phyloP scores from a whole-genome alignment of 2,329 filamentous ascomycete species.

The Xylariomycetidae sp. region DNA sequence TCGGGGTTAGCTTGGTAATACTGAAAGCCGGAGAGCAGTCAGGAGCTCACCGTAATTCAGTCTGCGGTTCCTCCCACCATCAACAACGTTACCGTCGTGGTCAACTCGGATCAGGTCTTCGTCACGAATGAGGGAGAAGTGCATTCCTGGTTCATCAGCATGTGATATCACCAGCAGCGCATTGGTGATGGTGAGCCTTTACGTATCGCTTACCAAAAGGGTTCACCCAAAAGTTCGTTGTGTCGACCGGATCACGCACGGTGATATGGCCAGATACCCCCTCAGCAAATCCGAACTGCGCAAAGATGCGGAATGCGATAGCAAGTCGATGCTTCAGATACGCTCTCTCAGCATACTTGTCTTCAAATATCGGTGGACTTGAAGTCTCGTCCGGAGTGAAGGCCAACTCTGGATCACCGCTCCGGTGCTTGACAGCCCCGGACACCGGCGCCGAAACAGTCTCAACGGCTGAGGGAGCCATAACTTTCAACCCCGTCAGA shows the following conservation, averaged over 20 bases:
- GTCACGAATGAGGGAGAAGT: constrained; percentile 52
- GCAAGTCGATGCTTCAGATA: constrained; percentile 40
- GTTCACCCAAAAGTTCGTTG: constrained; percentile 54
- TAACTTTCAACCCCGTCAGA: too few relatives aligned
- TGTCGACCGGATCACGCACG: constrained; percentile 50
- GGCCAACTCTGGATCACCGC: constrained; percentile 3
- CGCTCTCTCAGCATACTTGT: constrained; percentile 5
- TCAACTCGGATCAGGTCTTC: constrained; percentile 56
- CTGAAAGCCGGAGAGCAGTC: too few relatives aligned
- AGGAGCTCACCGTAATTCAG: constrained; percentile 36
- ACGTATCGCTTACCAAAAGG: constrained; percentile 37
- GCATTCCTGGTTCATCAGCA: constrained; percentile 22
- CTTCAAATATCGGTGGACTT: constrained; percentile 4
- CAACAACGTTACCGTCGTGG: constrained; percentile 49
- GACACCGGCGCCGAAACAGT: neutral
- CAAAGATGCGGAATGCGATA: constrained; percentile 52
- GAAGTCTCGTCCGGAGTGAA: constrained; percentile 4
- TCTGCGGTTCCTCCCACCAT: constrained; percentile 41
- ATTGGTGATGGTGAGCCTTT: neutral
- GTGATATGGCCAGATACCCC: constrained; percentile 56
- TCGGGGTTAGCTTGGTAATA: too few relatives aligned
- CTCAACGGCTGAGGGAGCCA: constrained; percentile 6
- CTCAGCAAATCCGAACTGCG: constrained; percentile 51
- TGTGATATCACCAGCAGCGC: neutral
- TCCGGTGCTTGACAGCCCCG: constrained; percentile 1